Evolutionary conservation across 1,284 basidiomycete species (phyloP), one percentile per base, ranked within the genome.

Genomic region (Cerrena zonata): DNA sequence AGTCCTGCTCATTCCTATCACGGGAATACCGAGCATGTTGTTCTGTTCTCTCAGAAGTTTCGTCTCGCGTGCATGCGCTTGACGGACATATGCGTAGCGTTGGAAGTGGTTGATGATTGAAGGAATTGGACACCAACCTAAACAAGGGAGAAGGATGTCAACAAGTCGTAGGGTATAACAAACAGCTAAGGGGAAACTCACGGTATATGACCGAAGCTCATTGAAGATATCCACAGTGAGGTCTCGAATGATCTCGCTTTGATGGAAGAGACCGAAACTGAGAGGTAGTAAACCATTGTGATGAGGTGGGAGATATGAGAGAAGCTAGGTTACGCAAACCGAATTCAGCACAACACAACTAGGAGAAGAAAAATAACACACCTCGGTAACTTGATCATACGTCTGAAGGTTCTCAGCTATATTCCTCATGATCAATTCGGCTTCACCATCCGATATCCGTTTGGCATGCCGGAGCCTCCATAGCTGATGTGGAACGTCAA

Each of bases 321-420:
- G 72, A 11, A 97, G 74, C 93, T 96, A 60, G 22, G n/a, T n/a
- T n/a, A n/a, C n/a, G n/a, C n/a, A n/a, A n/a, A n/a, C n/a, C n/a
- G n/a, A n/a, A n/a, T n/a, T n/a, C n/a, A n/a, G n/a, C n/a, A n/a
- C n/a, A n/a, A n/a, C n/a, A n/a, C n/a, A n/a, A n/a, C n/a, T 34
- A 40, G 25, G 22, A 5, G 30, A 30, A 27, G 15, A 67, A n/a
- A n/a, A n/a, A n/a, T n/a, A n/a, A n/a, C 79, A 53, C 59, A 91
- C 94, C 79, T 98, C 93, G 4, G 91, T 78, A 2, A 94, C 86
- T 69, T 96, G 89, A 48, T 94, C 90, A 61, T 95, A 92, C 0
- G 81, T 78, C 55, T 78, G 79, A 34, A 90, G 75, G 51, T 77
- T 79, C 25, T 86, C 79, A 0, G 82, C 79, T 7, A 98, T 69